Percentiles rank a stretch among this genome's conserved stretches.
Evolutionary conservation across 2,329 filamentous ascomycete species (phyloP).

Genomic region (Aspergillus viridinutans): DNA sequence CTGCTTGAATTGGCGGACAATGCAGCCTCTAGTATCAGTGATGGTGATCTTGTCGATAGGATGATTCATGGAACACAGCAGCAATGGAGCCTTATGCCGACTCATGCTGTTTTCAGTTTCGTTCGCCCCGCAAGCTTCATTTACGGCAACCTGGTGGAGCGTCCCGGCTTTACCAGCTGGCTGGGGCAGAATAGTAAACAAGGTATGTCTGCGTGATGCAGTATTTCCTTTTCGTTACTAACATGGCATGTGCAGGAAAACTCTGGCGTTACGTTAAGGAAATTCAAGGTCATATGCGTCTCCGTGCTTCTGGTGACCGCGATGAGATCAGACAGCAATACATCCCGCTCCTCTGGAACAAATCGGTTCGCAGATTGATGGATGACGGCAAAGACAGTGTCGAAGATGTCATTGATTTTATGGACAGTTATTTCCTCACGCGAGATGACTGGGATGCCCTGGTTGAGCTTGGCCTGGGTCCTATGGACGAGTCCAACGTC

Average conservation of each 20-base stretch:
- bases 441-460: constrained; percentile 93
- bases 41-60: constrained; percentile 89
- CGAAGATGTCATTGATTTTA: constrained; percentile 79
- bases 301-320: constrained; percentile 82
- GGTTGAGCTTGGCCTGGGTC: constrained; percentile 82
- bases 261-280: constrained; percentile 81
- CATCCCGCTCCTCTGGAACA: constrained; percentile 79
- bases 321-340: constrained; percentile 95
- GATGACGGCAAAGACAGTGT: constrained; percentile 77
- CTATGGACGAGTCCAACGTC: constrained; percentile 69
- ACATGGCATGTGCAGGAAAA: constrained; percentile 42
- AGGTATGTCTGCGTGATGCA: constrained; percentile 47
- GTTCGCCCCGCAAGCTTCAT: constrained; percentile 86
- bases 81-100: constrained; percentile 97
- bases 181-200: constrained; percentile 91
- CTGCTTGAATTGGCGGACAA: constrained; percentile 79
- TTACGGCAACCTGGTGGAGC: constrained; percentile 68
- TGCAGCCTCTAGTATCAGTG: constrained; percentile 92
- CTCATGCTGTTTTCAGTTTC: constrained; percentile 91
- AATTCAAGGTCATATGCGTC: constrained; percentile 94
- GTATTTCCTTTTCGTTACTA: not conserved
- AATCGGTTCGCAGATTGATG: constrained; percentile 69
- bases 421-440: constrained; percentile 96
- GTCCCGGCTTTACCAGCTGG: constrained; percentile 81
- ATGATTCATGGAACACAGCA: constrained; percentile 99